These are phyloP conservation scores for Hemerocallis citrina DNA, from an alignment of 106 monocot species.

Conservation along the genomic window DNA sequence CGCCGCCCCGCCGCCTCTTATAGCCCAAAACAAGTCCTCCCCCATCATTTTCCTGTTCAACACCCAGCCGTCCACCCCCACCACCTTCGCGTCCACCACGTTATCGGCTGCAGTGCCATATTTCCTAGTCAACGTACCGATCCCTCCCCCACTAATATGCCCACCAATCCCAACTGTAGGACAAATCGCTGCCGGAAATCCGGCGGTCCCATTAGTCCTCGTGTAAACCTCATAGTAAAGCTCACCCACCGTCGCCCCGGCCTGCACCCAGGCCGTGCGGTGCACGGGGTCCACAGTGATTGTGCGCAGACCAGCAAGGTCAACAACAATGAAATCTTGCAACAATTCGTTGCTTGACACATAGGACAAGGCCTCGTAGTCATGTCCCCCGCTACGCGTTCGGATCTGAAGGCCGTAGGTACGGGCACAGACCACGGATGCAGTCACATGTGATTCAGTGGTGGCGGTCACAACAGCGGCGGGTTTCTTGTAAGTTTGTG, in stretches of 20 bases:
- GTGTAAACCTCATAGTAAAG: slow-evolving; percentile 29
- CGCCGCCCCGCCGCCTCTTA: slow-evolving; percentile 48
- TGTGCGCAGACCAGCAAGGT: slow-evolving; percentile 27
- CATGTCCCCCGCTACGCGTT: slow-evolving; percentile 60
- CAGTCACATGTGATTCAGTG: slow-evolving; percentile 22
- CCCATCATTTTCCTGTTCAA: slow-evolving; percentile 46
- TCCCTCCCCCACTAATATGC: slow-evolving; percentile 45
- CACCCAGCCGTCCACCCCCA: slow-evolving; percentile 25
- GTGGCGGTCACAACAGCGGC: slow-evolving; percentile 30
- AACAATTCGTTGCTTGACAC: background rate
- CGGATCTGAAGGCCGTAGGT: slow-evolving; percentile 10
- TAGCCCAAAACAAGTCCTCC: slow-evolving; percentile 67
- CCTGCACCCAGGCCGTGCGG: slow-evolving; percentile 45
- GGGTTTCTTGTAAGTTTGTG: slow-evolving; percentile 18
- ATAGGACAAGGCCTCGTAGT: slow-evolving; percentile 63
- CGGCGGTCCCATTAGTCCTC: slow-evolving; percentile 5
- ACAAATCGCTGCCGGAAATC: slow-evolving; percentile 41
- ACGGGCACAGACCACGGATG: slow-evolving; percentile 24
- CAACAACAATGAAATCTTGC: slow-evolving; percentile 13
- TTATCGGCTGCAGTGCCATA: slow-evolving; percentile 38
- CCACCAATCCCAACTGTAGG: slow-evolving; percentile 43
- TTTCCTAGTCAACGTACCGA: slow-evolving; percentile 33
- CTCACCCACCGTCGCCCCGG: slow-evolving; percentile 53
- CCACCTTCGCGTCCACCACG: slow-evolving; percentile 31
- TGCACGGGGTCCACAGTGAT: slow-evolving; percentile 17